These are phyloP conservation scores for Phytophthora aleatoria DNA, from an alignment of 352 stramenopile genomes.

Conservation along the genomic window DNA sequence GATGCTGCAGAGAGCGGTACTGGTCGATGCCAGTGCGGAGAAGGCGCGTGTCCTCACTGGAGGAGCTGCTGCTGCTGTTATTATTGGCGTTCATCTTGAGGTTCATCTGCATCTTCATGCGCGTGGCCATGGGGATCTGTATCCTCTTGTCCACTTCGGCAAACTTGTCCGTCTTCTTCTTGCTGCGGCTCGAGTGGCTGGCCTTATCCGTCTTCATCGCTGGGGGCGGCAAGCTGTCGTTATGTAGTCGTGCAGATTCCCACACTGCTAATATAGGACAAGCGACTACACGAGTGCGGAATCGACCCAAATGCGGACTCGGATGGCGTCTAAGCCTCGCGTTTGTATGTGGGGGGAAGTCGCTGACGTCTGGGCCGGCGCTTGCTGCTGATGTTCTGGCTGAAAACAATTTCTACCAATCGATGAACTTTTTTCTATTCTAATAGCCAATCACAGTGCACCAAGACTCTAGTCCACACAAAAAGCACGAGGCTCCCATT, in stretches of 20 bases:
- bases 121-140: constrained; percentile 63
- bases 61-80: constrained; percentile 3
- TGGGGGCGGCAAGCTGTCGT: background rate
- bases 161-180: constrained; percentile 31
- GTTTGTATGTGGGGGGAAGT: constrained; percentile 17
- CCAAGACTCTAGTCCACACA: constrained; percentile 26
- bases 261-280: constrained; percentile 10
- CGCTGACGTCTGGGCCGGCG: constrained; percentile 5
- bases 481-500: constrained; percentile 2
- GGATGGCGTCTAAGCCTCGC: background rate
- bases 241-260: background rate
- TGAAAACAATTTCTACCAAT: constrained; percentile 20
- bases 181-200: constrained; percentile 10
- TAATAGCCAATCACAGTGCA: constrained; percentile 17
- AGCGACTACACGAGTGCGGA: constrained; percentile 12
- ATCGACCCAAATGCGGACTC: constrained; percentile 10
- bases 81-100: constrained; percentile 34
- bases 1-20: constrained; percentile 63
- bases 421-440: background rate
- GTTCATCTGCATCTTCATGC: constrained; percentile 58
- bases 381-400: constrained; percentile 21
- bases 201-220: constrained; percentile 38
- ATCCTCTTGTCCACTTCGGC: constrained; percentile 77
- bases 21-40: constrained; percentile 69
- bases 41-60: constrained; percentile 31